Evolutionary conservation across 2,329 filamentous ascomycete genomes (phyloP), one percentile per base, ranked within the genome.

Genomic region (Plenodomus tracheiphilus): DNA sequence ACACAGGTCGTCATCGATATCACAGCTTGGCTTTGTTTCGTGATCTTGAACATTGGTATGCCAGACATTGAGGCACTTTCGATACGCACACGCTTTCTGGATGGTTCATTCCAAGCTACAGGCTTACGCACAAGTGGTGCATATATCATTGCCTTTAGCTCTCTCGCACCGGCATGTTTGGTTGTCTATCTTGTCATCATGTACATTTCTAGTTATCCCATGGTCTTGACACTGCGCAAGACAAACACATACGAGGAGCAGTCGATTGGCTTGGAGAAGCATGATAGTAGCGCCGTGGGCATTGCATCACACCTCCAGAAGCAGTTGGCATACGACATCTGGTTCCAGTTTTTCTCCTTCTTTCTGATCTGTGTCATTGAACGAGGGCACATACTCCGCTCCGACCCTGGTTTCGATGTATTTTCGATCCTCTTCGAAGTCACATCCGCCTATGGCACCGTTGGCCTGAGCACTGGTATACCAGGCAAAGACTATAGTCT

Each of bases 241-340:
- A 86, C 85, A 34, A 89, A 89, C 61, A 82, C 87, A 22, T 89
- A 89, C 62, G 86, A 89, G 64, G 85, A 89, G 61, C 77, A 84
- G 6, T 85, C 82, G 0, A 74, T 89, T 1, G 85, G 85, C 0
- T 80, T 86, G 25, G 83, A 85, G 49, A 71, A 63, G 39, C 37
- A 52, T 11, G 58, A 56, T 13, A 48, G 39, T 17, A 56, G 56
- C 37, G 42, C 58, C 18, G 47, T 49, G 15, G 54, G 56, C 15
- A 56, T 64, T 2, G 55, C 65, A 4, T 53, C 76, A 35, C 84
- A 87, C 62, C 74, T 87, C 18, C 80, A 82, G n/a, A 79, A 80
- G 5, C 85, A 88, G 65, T 77, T 88, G 2, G 81, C 83, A 22
- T 83, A 87, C 64, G 85, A 88, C 60, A 74, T 88, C 15, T 87